Percentiles rank a stretch among this genome's conserved stretches.
These are phyloP conservation scores for Saksenaea vasiformis DNA, from an alignment of 371 early-diverging fungal genomes.

Conservation along the genomic window DNA sequence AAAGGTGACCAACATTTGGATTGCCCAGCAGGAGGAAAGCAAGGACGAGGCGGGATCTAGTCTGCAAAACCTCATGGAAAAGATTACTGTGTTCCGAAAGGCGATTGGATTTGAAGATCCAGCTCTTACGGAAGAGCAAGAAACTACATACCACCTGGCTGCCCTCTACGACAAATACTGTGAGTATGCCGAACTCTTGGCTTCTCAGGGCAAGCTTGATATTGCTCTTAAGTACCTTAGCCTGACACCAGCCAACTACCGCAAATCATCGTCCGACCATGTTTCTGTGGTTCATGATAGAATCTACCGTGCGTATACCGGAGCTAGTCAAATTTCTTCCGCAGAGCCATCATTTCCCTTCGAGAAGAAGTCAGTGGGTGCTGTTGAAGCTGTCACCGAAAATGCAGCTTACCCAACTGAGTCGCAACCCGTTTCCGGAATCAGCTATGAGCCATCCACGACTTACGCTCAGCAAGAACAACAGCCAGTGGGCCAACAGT, in stretches of 20 bases:
- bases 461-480: slow-evolving; percentile 9
- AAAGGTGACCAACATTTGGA: slow-evolving; percentile 88
- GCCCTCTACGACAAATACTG: slow-evolving; percentile 83
- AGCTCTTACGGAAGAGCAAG: slow-evolving; percentile 45
- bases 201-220: slow-evolving; percentile 74
- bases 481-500: not conserved
- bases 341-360: slow-evolving; percentile 69
- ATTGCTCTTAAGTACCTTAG: slow-evolving; percentile 78
- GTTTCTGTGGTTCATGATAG: slow-evolving; percentile 77
- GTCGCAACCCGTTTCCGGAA: slow-evolving; percentile 3
- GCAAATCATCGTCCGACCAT: slow-evolving; percentile 47
- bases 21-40: slow-evolving; percentile 35
- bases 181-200: slow-evolving; percentile 83
- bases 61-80: slow-evolving; percentile 86
- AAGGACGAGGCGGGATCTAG: slow-evolving; percentile 17
- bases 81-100: slow-evolving; percentile 87
- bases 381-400: slow-evolving; percentile 14
- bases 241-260: slow-evolving; percentile 68
- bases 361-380: slow-evolving; percentile 7
- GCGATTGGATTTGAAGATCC: slow-evolving; percentile 76
- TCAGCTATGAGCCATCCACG: slow-evolving; percentile 7
- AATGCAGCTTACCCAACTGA: slow-evolving; percentile 7
- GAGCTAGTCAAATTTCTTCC: slow-evolving; percentile 32
- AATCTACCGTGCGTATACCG: slow-evolving; percentile 57
- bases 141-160: slow-evolving; percentile 61